phyloP scores from a whole-genome alignment of 2,329 filamentous ascomycete genomes.

The Balansia obtecta region DNA sequence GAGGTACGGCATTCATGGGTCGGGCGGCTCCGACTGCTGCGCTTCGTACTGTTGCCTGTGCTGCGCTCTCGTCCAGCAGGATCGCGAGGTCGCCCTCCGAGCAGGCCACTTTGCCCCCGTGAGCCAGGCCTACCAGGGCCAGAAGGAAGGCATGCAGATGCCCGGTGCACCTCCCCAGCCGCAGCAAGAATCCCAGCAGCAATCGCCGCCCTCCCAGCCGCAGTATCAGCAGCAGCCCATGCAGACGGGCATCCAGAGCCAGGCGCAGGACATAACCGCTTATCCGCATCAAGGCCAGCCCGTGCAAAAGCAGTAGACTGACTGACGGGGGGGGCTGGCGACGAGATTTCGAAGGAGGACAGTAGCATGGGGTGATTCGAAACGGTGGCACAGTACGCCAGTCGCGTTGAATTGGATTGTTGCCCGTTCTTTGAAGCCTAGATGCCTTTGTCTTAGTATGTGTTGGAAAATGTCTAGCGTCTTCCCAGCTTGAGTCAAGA shows the following conservation, averaged over 20 bases:
- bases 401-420: background rate
- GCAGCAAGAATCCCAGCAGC: too few relatives aligned
- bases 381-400: too few relatives aligned
- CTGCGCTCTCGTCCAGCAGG: conserved; percentile 45
- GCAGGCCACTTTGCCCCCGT: conserved; percentile 15
- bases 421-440: background rate
- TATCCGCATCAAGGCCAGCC: background rate
- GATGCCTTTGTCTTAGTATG: background rate
- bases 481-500: background rate
- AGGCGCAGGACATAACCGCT: background rate
- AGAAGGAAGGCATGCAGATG: conserved; percentile 27
- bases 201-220: too few relatives aligned
- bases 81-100: conserved; percentile 35
- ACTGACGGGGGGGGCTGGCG: too few relatives aligned
- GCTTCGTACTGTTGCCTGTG: conserved; percentile 42
- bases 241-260: conserved; percentile 1
- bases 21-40: conserved; percentile 35
- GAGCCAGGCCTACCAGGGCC: conserved; percentile 24
- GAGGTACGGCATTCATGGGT: conserved; percentile 39
- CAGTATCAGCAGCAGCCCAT: background rate
- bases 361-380: too few relatives aligned
- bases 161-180: conserved; percentile 8
- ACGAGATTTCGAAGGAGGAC: background rate
- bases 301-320: background rate
- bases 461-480: background rate